A percentile compares a stretch with the other conserved stretches of the same genome.
phyloP scores from a whole-genome alignment of 306 rosid genomes.

The Coriaria nepalensis region DNA sequence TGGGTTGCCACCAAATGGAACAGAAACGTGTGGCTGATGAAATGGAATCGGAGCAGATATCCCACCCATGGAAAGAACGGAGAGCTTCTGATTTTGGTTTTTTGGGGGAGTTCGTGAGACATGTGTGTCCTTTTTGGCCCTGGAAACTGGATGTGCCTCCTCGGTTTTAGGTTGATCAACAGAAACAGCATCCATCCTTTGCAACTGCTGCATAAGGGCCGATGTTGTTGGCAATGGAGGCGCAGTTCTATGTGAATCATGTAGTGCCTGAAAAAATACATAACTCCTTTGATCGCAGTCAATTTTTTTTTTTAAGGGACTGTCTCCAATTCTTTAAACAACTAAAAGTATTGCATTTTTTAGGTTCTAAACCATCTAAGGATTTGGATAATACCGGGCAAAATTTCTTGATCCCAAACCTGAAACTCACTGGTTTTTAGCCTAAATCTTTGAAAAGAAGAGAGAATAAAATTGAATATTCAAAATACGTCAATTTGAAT shows the following conservation, averaged over 20 bases:
- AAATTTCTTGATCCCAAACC: no score
- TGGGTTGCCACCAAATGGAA: constrained; percentile 66
- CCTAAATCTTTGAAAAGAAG: no score
- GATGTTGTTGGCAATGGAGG: constrained; percentile 54
- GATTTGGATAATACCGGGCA: no score
- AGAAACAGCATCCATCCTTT: constrained; percentile 44
- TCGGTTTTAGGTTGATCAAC: constrained; percentile 31
- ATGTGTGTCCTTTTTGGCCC: constrained; percentile 45
- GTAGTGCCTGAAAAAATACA: constrained; percentile 44
- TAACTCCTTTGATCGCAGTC: constrained; percentile 5
- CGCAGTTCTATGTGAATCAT: constrained; percentile 35
- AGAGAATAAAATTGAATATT: no score
- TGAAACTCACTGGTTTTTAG: no score
- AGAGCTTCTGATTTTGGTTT: constrained; percentile 55
- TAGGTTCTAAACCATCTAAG: no score
- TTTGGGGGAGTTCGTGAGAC: constrained; percentile 25
- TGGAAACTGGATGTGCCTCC: constrained; percentile 33
- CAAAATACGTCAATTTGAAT: no score
- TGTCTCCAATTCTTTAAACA: no score
- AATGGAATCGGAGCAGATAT: constrained; percentile 50
- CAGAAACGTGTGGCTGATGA: constrained; percentile 53
- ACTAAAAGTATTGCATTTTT: no score
- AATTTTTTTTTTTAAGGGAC: neutral
- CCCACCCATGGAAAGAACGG: constrained; percentile 46
- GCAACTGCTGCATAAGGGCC: constrained; percentile 59